Base-by-base conservation (phyloP, 805 yeast genomes). In the Maudiozyma barnettii region DNA sequence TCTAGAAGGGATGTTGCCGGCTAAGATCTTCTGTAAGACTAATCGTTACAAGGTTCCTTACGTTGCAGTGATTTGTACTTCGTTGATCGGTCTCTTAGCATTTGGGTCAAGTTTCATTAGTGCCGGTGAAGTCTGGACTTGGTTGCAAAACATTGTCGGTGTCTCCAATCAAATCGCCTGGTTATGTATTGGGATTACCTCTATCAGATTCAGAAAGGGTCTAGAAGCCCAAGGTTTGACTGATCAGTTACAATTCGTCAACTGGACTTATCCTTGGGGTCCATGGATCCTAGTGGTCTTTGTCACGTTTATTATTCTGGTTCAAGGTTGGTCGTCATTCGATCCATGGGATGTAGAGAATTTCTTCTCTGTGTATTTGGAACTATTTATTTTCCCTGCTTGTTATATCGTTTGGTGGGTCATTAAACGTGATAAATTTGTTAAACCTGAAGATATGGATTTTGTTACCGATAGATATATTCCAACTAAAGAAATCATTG, bases 61-160 rank as follows among this genome's bases (percentile, higher is more conserved):
- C 51, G 74, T 75, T 18, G 75, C 77, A 0, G 78, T 75, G 1
- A 41, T 68, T 2, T 56, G 70, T 29, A 78, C 83, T 22, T 76
- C 79, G 75, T 55, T 72, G 3, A 65, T 72, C 30, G 78, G 82
- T 39, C 82, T 81, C 0, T 63, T 78, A 41, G 77, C 81, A 57
- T 79, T 79, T 55, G 84, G 79, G 1, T 73, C 81, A 4, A 76
- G 81, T 1, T 75, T 75, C 53, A 69, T 75, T 47, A 76, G 77
- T 20, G 73, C 78, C 1, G 79, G 79, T 40, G 64, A 67, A n/a
- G 61, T 76, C 37, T 76, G 79, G 79, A 52, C 67, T 14, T 75
- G 79, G 78, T 60, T 75, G 47, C 79, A 74, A 62, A 65, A 71
- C 47, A 67, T 74, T 45, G 78, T 75, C 45, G 79, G 78, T 54